A percentile compares a stretch with the other conserved stretches of the same genome.
Conservation (phyloP, 2,329 filamentous ascomycete species). For the Cytospora schulzeri region DNA sequence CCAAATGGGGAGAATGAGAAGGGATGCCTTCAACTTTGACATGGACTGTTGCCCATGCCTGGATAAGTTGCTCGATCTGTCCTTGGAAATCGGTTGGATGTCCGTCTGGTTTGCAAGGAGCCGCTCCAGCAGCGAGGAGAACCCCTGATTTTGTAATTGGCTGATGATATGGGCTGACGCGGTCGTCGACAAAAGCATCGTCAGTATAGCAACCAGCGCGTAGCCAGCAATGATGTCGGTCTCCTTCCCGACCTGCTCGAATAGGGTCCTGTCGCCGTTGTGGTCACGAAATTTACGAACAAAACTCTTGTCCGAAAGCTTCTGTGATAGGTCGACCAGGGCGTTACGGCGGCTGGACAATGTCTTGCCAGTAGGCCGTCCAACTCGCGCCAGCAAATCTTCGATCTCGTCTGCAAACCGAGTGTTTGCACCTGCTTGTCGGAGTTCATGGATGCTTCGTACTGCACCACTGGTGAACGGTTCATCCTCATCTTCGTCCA, state of each 20-base stretch:
- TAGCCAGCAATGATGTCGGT: conserved; percentile 65
- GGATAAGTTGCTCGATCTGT: conserved; percentile 70
- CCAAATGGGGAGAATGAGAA: conserved; percentile 64
- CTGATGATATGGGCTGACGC: conserved; percentile 61
- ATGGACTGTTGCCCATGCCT: conserved; percentile 62
- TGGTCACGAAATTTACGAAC: conserved; percentile 73
- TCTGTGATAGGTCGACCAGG: conserved; percentile 61
- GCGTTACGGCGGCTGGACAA: conserved; percentile 59
- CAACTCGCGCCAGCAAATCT: conserved; percentile 64
- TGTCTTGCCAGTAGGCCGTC: conserved; percentile 48
- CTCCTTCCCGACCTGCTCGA: conserved; percentile 62
- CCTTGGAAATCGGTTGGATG: conserved; percentile 62
- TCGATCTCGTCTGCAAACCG: conserved; percentile 67
- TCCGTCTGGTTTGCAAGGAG: conserved; percentile 58
- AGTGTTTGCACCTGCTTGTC: conserved; percentile 67
- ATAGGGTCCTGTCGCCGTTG: conserved; percentile 68
- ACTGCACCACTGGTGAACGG: conserved; percentile 52
- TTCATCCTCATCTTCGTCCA: conserved; percentile 47
- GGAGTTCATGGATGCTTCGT: conserved; percentile 65
- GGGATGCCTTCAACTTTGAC: conserved; percentile 51
- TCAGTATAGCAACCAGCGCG: conserved; percentile 63
- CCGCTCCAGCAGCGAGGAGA: conserved; percentile 56
- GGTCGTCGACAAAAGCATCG: conserved; percentile 63
- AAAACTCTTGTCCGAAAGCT: conserved; percentile 64
- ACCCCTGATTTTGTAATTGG: conserved; percentile 57